Base-by-base conservation (phyloP, 345 rosid species). In the Isatis tinctoria region DNA sequence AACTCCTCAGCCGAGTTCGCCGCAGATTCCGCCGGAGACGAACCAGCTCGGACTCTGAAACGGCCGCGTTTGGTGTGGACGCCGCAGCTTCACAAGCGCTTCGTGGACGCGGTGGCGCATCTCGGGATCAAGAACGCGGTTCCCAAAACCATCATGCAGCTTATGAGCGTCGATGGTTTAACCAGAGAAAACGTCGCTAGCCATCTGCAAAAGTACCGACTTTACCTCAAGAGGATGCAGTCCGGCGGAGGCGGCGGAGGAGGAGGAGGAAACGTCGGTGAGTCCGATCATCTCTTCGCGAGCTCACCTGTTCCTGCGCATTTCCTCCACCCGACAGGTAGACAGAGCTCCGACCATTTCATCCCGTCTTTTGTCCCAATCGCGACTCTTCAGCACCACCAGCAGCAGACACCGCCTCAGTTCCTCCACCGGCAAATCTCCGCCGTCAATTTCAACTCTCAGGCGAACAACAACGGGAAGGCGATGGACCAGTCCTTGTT, bases 291-390 rank as follows among this genome's bases (percentile, higher is more conserved):
- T 75, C 79, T 94, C 70, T 94, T 94, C 35, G 96, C 97, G 0
- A 94, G 95, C 80, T 87, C 95, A 1, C 96, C 89, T 0, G 95
- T 94, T 60, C 98, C 98, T 4, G 65, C 97, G 2, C 98, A 94
- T 79, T 94, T 94, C 60, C 81, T 95, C 68, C 90, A 85, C 73
- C 90, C 87, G 2, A 87, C 79, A 17, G 74, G 86, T 83, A 72
- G 76, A 65, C 78, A 83, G 16, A 85, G 68, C 82, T 79, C 98
- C 0, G 99, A 92, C 2, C 94, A 90, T 70, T 90, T 72, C 81
- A 63, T 91, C 66, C 95, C 93, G 3, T 83, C 78, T 45, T 74
- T 81, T 62, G 91, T 88, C 68, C 89, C 90, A 0, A 87, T 88
- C 22, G 43, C 92, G 2, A 77, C 90, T 2, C 73, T 88, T 56